Percentiles rank a stretch among this genome's conserved stretches.
Conservation (phyloP, 345 rosid genomes). For the Litchi chinensis region DNA sequence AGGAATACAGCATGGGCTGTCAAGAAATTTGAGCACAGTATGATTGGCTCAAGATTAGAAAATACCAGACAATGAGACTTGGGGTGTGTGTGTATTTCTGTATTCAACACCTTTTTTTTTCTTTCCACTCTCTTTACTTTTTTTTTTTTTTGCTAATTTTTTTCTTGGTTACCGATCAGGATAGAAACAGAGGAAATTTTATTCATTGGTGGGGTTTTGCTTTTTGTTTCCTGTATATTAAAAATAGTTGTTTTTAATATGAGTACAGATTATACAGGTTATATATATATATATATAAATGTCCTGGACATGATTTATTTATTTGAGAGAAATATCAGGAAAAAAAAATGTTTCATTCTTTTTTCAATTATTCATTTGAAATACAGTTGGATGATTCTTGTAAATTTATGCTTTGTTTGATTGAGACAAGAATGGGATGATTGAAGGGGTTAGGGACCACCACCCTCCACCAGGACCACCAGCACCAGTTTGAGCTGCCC, state of each 20-base stretch:
- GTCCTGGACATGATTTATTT: not conserved
- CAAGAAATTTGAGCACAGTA: constrained; percentile 71
- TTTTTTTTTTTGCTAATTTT: not conserved
- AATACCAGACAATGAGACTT: constrained; percentile 62
- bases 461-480: not conserved
- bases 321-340: not conserved
- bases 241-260: not conserved
- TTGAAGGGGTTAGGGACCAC: not conserved
- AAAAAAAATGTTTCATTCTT: too few species aligned
- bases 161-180: not conserved
- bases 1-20: constrained; percentile 50
- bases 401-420: not conserved
- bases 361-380: too few species aligned
- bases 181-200: not conserved
- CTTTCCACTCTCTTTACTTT: not conserved
- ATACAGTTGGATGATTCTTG: not conserved
- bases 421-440: not conserved
- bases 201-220: not conserved
- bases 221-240: not conserved
- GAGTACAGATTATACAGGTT: not conserved
- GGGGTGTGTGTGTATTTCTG: not conserved
- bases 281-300: not conserved
- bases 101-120: not conserved
- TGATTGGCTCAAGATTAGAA: constrained; percentile 61
- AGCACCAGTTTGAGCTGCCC: not conserved